Base-by-base conservation (phyloP, 148 eudicot species). In the Silene conica region DNA sequence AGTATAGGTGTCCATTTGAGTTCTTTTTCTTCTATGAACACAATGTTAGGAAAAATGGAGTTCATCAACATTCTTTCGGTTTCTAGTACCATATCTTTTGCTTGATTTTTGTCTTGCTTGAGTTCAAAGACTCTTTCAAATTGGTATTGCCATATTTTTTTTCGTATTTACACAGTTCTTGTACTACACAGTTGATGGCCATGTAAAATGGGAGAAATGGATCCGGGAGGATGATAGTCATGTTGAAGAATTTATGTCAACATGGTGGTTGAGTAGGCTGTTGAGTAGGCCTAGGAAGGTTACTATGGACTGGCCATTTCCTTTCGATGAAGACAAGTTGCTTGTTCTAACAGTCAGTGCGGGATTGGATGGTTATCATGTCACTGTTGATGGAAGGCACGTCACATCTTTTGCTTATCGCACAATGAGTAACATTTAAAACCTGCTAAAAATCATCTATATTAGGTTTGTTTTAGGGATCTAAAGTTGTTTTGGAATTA, bases 321-420 rank as follows among this genome's bases (percentile, higher is more conserved):
- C 97, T 41, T 89, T 92, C 77, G 88, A 70, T 31, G 97, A 92
- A 79, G 91, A 77, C 22, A 92, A 89, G 82, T 79, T 90, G 34
- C 90, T 92, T 78, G 93, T 92, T 14, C 73, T 92, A 78, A 90
- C 93, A 25, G 76, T 92, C 34, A 90, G 91, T 76, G 93, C 96
- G 55, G 97, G 96, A 14, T 80, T 90, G 63, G 97, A 92, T 75
- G 97, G 97, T 52, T 92, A 90, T 73, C 97, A 90, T 80, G 81
- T 90, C 55, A 83, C 81, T 70, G 89, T 90, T 2, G 97, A 92
- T 76, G 97, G 97, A 73, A 86, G 90, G 80, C 97, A 92, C 73
- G 74, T 92, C 77, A 86, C 93, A 15, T 92, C 97, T 21, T 92
- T 92, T 78, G 89, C 96, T 70, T 90, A 92, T 81, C 93, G 89